Evolutionary conservation across 2,329 filamentous ascomycete genomes (phyloP), one percentile per base, ranked within the genome.

Genomic region (Claviceps purpurea): DNA sequence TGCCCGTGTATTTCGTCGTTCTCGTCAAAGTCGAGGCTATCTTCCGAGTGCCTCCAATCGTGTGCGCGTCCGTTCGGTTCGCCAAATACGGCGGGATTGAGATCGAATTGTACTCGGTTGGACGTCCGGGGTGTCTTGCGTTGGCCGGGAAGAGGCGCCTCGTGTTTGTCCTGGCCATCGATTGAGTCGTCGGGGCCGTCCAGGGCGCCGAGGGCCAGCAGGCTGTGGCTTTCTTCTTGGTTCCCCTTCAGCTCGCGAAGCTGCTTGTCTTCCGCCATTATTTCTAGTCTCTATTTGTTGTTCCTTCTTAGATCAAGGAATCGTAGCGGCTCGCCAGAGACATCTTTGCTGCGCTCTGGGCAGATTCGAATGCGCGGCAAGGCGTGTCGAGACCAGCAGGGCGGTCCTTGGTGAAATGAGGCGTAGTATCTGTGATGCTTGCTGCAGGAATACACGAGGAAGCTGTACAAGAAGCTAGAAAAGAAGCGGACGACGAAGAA

Each of bases 91-190:
- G 71, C 72, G 22, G 73, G 74, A 18, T 66, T 70, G 50, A 81
- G 69, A 60, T 84, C 82, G 68, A 93, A 93, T 58, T 84, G 83
- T 46, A 93, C 87, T 26, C 86, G 77, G 63, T 87, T 84, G 8
- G 84, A 78, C 39, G 78, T 76, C 55, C 70, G 64, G 43, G 66
- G 57, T 44, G 50, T 56, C 56, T 55, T 61, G 40, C 56, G 53
- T 7, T 20, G 24, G 45, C 34, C 5, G 11, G 11, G 4, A 4
- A 14, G 16, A 34, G 34, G n/a, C 26, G 56, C 13, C 24, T 51
- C 38, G 26, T 58, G 47, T 26, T 55, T 51, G 22, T 39, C 52
- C 3, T 45, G 41, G 50, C 52, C 52, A 24, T 53, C 52, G 10
- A 60, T 60, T 50, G 65, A 59, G 52, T 61, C 64, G 42, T 59